phyloP scores from a whole-genome alignment of 2,329 filamentous ascomycete genomes.

The Byssothecium circinans region DNA sequence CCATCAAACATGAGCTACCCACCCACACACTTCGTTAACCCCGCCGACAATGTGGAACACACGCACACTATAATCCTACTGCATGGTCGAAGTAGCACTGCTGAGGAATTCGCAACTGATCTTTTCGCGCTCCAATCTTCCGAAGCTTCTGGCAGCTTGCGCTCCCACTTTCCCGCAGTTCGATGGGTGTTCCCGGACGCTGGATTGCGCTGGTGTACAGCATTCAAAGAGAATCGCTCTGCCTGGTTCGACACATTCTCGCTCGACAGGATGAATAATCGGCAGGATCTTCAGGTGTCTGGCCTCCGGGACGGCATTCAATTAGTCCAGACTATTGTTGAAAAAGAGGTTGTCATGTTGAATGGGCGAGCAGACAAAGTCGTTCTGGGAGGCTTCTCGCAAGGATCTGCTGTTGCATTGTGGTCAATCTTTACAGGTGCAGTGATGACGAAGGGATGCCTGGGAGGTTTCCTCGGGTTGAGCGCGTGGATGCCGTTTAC shows the following conservation, averaged over 20 bases:
- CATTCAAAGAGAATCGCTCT: slow-evolving; percentile 28
- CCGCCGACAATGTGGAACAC: slow-evolving; percentile 26
- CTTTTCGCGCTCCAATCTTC: slow-evolving; percentile 35
- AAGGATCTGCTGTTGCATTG: slow-evolving; percentile 21
- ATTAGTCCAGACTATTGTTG: slow-evolving; percentile 25
- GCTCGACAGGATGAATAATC: slow-evolving; percentile 43
- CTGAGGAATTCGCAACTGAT: slow-evolving; percentile 45
- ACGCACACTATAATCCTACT: slow-evolving; percentile 51
- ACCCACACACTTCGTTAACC: too few species aligned
- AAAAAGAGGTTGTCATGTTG: slow-evolving; percentile 15
- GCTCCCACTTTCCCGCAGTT: slow-evolving; percentile 49
- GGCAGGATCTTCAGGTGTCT: slow-evolving; percentile 48
- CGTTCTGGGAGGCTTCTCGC: slow-evolving; percentile 21
- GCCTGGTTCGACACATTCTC: slow-evolving; percentile 59
- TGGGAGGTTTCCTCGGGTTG: slow-evolving; percentile 20
- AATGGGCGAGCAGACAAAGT: slow-evolving; percentile 11
- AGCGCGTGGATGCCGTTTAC: slow-evolving; percentile 25
- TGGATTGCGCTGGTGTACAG: slow-evolving; percentile 32
- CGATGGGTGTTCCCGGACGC: slow-evolving; percentile 56
- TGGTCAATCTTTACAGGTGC: slow-evolving; percentile 17
- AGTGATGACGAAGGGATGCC: slow-evolving; percentile 7
- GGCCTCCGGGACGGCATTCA: slow-evolving; percentile 48
- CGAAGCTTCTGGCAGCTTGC: slow-evolving; percentile 27
- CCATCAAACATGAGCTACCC: too few species aligned
- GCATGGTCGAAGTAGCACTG: slow-evolving; percentile 49